A percentile compares a stretch with the other conserved stretches of the same genome.
These are phyloP conservation scores for Microcyclospora pomicola DNA, from an alignment of 2,329 filamentous ascomycete species.

Conservation along the genomic window DNA sequence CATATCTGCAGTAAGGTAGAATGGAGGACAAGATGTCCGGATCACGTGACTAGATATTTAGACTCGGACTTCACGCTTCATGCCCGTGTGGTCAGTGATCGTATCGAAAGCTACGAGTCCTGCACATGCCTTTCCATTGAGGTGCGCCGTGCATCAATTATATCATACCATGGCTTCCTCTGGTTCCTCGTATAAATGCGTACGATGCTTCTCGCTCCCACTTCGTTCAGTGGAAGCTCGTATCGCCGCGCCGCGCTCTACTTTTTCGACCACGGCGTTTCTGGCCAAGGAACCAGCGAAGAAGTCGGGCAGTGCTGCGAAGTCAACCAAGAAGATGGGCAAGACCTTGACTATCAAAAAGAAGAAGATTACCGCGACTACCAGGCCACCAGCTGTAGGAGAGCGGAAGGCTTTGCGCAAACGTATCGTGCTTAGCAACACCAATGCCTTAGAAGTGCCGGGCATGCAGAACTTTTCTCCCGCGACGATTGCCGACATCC, in stretches of 20 bases:
- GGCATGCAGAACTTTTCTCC: conserved; percentile 47
- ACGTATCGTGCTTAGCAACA: conserved; percentile 82
- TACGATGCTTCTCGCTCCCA: too few relatives aligned
- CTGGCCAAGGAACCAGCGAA: conserved; percentile 16
- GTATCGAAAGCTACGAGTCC: too few relatives aligned
- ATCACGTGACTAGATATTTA: too few relatives aligned
- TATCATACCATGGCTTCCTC: too few relatives aligned
- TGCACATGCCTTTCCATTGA: too few relatives aligned
- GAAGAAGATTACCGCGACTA: conserved; percentile 14
- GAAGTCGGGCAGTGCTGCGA: conserved; percentile 14
- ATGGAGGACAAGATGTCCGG: too few relatives aligned
- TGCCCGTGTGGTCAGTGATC: too few relatives aligned
- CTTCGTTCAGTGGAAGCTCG: too few relatives aligned
- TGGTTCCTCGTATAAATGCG: too few relatives aligned
- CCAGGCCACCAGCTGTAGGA: conserved; percentile 38
- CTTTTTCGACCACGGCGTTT: conserved; percentile 21
- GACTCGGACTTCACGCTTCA: too few relatives aligned
- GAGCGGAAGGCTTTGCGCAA: conserved; percentile 81
- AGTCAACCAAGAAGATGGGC: conserved; percentile 9
- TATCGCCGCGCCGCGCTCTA: conserved; percentile 8
- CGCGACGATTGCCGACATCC: not conserved
- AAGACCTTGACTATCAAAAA: conserved; percentile 17
- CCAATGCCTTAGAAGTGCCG: conserved; percentile 69
- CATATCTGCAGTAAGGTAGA: too few relatives aligned
- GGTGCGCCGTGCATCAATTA: too few relatives aligned